These are phyloP conservation scores for Hyaloscypha hepaticicola DNA, from an alignment of 495 filamentous ascomycete species.

Conservation along the genomic window DNA sequence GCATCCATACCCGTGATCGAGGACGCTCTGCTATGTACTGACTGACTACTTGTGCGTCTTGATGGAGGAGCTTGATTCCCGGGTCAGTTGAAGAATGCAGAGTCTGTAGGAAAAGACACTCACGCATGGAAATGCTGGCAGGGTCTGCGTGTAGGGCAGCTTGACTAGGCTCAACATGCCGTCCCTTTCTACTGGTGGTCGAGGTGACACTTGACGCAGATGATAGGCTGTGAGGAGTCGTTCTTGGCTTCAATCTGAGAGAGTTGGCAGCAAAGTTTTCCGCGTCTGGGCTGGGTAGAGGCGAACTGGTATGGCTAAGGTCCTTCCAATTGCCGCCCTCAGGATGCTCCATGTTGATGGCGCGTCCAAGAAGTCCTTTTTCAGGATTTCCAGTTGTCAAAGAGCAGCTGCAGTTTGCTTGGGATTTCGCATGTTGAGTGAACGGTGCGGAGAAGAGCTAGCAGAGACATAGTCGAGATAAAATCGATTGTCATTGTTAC, in stretches of 20 bases:
- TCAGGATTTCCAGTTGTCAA: conserved; percentile 17
- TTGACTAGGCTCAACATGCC: conserved; percentile 46
- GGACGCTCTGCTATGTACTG: conserved; percentile 21
- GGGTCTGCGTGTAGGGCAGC: conserved; percentile 45
- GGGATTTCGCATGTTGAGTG: conserved; percentile 4
- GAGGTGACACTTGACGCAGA: conserved; percentile 35
- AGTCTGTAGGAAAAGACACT: too few relatives aligned
- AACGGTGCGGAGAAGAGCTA: background rate
- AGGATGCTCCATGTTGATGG: background rate
- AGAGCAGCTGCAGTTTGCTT: background rate
- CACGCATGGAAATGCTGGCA: too few relatives aligned
- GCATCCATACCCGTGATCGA: conserved; percentile 15
- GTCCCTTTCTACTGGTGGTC: conserved; percentile 48
- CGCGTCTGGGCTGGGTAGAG: conserved; percentile 1
- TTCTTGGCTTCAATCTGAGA: conserved; percentile 3
- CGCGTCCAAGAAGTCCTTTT: background rate
- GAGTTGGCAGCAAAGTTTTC: conserved; percentile 7
- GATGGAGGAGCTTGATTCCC: too few relatives aligned
- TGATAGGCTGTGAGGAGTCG: conserved; percentile 29
- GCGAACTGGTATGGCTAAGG: conserved; percentile 19
- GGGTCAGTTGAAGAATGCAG: too few relatives aligned
- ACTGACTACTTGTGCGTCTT: conserved; percentile 26
- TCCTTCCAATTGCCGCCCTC: conserved; percentile 1
- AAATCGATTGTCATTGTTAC: background rate
- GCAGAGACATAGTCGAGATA: background rate